These are phyloP conservation scores for Taiwanofungus camphoratus DNA, from an alignment of 1,284 basidiomycete species.

Conservation along the genomic window DNA sequence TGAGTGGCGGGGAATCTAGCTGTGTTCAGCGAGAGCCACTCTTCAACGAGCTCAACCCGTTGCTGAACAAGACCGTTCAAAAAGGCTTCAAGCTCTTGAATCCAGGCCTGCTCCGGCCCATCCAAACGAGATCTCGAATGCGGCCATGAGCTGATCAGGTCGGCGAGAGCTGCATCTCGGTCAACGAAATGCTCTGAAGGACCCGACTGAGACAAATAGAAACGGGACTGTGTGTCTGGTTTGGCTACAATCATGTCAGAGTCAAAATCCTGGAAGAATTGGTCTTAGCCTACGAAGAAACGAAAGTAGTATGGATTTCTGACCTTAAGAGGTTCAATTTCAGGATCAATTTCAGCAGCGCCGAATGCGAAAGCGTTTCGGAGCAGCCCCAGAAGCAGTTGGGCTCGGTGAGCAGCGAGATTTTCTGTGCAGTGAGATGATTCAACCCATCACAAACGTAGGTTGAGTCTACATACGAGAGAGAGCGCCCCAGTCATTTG, in stretches of 20 bases:
- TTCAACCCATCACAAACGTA: not conserved
- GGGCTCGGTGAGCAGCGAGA: conserved; percentile 48
- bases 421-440: conserved; percentile 36
- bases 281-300: not conserved
- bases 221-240: conserved; percentile 29
- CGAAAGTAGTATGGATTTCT: not conserved
- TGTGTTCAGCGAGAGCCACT: conserved; percentile 3
- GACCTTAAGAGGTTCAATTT: conserved; percentile 47
- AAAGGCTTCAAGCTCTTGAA: conserved; percentile 28
- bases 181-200: conserved; percentile 11
- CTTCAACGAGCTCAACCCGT: conserved; percentile 34
- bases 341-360: conserved; percentile 38
- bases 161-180: conserved; percentile 26
- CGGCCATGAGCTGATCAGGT: conserved; percentile 33
- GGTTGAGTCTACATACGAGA: conserved; percentile 38
- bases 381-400: conserved; percentile 36
- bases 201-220: conserved; percentile 30
- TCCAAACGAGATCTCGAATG: conserved; percentile 26
- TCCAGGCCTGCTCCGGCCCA: conserved; percentile 37
- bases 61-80: conserved; percentile 34
- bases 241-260: conserved; percentile 34
- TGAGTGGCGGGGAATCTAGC: conserved; percentile 38
- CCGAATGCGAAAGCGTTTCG: conserved; percentile 42
- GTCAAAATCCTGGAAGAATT: conserved; percentile 42
- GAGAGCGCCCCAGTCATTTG: conserved; percentile 58